Conservation (phyloP, 139 green algal genomes). For the Marvania coccoides region DNA sequence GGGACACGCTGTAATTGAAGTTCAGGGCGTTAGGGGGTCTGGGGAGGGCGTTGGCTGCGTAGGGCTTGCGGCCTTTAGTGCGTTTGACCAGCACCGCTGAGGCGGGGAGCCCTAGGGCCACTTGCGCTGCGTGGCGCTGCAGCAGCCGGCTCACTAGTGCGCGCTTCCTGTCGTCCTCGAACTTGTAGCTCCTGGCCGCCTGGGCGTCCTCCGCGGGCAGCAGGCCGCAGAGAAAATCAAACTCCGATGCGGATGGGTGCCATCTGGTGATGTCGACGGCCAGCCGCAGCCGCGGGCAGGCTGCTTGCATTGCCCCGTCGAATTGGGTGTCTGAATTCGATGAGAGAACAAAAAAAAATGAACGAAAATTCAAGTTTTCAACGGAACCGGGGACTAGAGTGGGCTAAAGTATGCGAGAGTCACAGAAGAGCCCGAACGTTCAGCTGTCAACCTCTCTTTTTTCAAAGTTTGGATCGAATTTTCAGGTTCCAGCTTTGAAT, state of each 20-base stretch:
- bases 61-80: conserved; percentile 66
- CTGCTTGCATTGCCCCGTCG: no score
- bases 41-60: conserved; percentile 7
- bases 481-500: background rate
- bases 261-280: conserved; percentile 29
- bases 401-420: no score
- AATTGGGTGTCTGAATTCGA: no score
- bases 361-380: no score
- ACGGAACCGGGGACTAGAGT: no score
- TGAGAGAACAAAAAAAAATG: no score
- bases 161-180: conserved; percentile 39
- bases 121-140: conserved; percentile 11
- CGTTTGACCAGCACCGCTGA: conserved; percentile 26
- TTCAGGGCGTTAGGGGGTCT: conserved; percentile 41
- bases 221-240: conserved; percentile 22
- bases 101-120: conserved; percentile 26
- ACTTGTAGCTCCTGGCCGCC: background rate
- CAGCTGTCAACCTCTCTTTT: background rate
- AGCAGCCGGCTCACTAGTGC: conserved; percentile 49
- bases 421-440: no score
- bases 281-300: conserved; percentile 31
- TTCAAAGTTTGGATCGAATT: background rate
- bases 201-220: conserved; percentile 17
- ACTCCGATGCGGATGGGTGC: conserved; percentile 18
- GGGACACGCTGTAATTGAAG: conserved; percentile 85